Evolutionary conservation across 768 basidiomycete species (phyloP), one percentile per base, ranked within the genome.

Genomic region (Pholiota microspora): DNA sequence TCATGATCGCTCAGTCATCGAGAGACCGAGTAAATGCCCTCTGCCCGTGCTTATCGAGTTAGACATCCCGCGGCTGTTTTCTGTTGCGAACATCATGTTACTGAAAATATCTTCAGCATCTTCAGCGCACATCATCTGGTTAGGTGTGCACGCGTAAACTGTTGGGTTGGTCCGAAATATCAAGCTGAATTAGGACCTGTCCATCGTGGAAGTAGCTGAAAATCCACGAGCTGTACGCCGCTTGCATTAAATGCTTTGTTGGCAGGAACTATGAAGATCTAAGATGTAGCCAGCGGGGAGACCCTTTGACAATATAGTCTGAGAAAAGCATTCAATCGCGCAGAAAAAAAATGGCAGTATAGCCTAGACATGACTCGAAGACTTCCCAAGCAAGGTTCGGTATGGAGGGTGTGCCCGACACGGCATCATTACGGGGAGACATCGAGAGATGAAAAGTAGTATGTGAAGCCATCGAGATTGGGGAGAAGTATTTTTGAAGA

Each of bases 381-480:
- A 42, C 40, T 42, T 42, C 40, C 40, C 40, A 42, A 31, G 35
- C 16, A 42, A 10, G 7, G 40, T 10, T 23, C 40, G 40, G 40
- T 21, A 6, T 21, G 40, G 40, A 9, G 29, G 46, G 25, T 7
- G 46, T n/a, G 46, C 13, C 46, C 28, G 31, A 47, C 23, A 47
- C 46, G 46, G 46, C 46, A 32, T 6, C 46, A 47, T 15, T 47
- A 47, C 7, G 6, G 45, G 45, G n/a, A 29, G 46, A 24, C 46
- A 47, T 47, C 46, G 46, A 29, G 46, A 47, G 28, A 47, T 16
- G 18, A 31, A 47, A 47, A 29, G 15, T 27, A 36, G n/a, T 24
- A 16, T 42, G 40, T 24, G 16, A 66, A 65, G 52, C 49, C 64
- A 69, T 68, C 67, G 55, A 65, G 67, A 67, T 65, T 53, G 51